Evolutionary conservation across 2,329 filamentous ascomycete genomes (phyloP).

Genomic region (Domatiomyces catenatus): DNA sequence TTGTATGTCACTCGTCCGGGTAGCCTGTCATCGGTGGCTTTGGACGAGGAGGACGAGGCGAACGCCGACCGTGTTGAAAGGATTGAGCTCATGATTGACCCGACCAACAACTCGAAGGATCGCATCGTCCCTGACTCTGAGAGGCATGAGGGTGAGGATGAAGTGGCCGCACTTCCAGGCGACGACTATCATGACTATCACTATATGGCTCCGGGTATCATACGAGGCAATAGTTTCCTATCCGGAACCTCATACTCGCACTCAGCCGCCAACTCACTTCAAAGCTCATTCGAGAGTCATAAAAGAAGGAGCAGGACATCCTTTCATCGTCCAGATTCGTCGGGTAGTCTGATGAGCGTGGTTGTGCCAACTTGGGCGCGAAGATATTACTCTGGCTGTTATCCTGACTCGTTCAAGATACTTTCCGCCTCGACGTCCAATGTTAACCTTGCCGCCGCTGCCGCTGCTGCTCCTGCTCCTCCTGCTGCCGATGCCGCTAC

Average conservation of each 20-base stretch:
- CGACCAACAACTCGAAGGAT: conserved; percentile 12
- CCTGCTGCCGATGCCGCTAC: background rate
- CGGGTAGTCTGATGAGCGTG: conserved; percentile 29
- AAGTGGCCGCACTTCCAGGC: conserved; percentile 14
- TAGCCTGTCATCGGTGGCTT: conserved; percentile 6
- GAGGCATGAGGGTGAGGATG: conserved; percentile 16
- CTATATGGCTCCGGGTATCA: conserved; percentile 10
- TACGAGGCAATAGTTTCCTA: conserved; percentile 8
- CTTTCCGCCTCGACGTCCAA: conserved; percentile 11
- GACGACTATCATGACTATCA: conserved; percentile 10
- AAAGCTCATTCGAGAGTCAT: conserved; percentile 11
- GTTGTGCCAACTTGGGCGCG: conserved; percentile 34
- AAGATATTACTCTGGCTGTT: conserved; percentile 44
- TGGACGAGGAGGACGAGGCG: conserved; percentile 6
- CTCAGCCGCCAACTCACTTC: conserved; percentile 15
- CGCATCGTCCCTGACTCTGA: conserved; percentile 10
- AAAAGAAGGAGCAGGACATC: conserved; percentile 24
- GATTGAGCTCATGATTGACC: conserved; percentile 11
- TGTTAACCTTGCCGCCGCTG: conserved; percentile 1
- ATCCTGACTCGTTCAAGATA: conserved; percentile 14
- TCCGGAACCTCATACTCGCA: conserved; percentile 8
- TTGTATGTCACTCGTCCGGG: conserved; percentile 19
- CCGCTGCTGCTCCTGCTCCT: no score
- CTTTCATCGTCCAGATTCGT: conserved; percentile 23
- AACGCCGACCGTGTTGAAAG: conserved; percentile 11